Evolutionary conservation across 495 filamentous ascomycete species (phyloP).

Genomic region (Penicillium bovifimosum): DNA sequence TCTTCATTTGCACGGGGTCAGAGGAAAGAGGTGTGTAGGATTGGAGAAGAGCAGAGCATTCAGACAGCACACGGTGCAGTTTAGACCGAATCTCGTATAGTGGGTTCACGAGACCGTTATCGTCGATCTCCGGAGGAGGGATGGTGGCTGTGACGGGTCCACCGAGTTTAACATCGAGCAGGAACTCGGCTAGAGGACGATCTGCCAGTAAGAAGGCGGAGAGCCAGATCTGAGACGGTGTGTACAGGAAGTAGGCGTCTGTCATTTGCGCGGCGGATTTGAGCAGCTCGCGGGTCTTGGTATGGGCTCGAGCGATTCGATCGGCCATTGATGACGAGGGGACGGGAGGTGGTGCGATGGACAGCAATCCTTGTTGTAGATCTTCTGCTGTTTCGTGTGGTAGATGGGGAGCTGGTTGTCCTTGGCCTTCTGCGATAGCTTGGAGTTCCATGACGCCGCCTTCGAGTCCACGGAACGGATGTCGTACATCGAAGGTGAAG

Average conservation of each 20-base stretch:
- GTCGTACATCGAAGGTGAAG: constrained; percentile 87
- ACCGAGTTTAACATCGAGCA: constrained; percentile 67
- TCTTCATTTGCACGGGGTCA: constrained; percentile 44
- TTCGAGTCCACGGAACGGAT: constrained; percentile 83
- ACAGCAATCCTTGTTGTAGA: constrained; percentile 28
- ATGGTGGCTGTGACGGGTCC: constrained; percentile 15
- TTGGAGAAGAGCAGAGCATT: constrained; percentile 35
- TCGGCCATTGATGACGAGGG: constrained; percentile 27
- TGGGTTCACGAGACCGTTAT: constrained; percentile 19
- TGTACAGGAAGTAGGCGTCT: constrained; percentile 93
- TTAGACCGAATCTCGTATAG: constrained; percentile 36
- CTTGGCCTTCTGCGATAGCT: constrained; percentile 52
- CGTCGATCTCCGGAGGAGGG: constrained; percentile 1
- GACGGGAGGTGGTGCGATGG: constrained; percentile 22
- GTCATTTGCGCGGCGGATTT: constrained; percentile 78
- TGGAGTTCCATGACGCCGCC: constrained; percentile 80
- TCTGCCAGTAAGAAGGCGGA: constrained; percentile 73
- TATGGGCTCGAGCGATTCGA: constrained; percentile 63
- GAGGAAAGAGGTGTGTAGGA: constrained; percentile 39
- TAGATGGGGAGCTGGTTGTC: constrained; percentile 33
- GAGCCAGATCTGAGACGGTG: constrained; percentile 89
- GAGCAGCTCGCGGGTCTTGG: constrained; percentile 62
- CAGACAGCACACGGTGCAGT: constrained; percentile 35
- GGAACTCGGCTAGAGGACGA: constrained; percentile 60
- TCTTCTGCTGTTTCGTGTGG: constrained; percentile 33